These are phyloP conservation scores for Ogataea kodamae DNA, from an alignment of 805 yeast species.

Conservation along the genomic window DNA sequence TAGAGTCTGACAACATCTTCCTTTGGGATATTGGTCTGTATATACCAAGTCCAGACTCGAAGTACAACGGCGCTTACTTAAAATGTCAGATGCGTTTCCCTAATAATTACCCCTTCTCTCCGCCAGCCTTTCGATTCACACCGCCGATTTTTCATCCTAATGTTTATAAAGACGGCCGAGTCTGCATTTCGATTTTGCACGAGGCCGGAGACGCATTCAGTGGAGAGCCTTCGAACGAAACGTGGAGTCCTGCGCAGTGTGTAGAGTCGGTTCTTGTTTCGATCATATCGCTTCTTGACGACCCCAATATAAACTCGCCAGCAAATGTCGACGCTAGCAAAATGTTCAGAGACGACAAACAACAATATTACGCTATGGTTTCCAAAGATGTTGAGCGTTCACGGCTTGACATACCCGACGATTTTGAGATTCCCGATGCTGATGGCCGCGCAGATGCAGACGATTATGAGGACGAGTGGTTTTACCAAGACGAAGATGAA, in stretches of 20 bases:
- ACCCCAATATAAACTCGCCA: slow-evolving; percentile 90
- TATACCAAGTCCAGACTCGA: slow-evolving; percentile 85
- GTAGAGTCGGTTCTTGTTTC: slow-evolving; percentile 89
- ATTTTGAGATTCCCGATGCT: slow-evolving; percentile 69
- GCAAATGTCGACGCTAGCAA: slow-evolving; percentile 97
- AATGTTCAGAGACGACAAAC: slow-evolving; percentile 78
- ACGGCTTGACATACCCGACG: slow-evolving; percentile 81
- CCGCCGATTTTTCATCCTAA: slow-evolving; percentile 95
- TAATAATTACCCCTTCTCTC: slow-evolving; percentile 82
- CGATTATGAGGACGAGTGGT: slow-evolving; percentile 50
- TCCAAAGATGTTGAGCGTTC: slow-evolving; percentile 79
- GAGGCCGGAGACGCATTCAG: slow-evolving; percentile 86
- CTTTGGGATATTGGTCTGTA: slow-evolving; percentile 86
- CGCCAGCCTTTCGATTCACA: slow-evolving; percentile 88
- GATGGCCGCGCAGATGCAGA: slow-evolving; percentile 40
- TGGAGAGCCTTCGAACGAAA: slow-evolving; percentile 90
- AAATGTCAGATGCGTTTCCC: slow-evolving; percentile 95
- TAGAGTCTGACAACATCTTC: slow-evolving; percentile 54
- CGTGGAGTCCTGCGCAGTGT: slow-evolving; percentile 92
- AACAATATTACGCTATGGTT: slow-evolving; percentile 70
- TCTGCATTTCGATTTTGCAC: slow-evolving; percentile 90
- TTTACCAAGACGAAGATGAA: slow-evolving; percentile 61
- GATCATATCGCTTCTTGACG: slow-evolving; percentile 85
- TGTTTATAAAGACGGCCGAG: slow-evolving; percentile 87
- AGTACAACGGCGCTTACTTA: slow-evolving; percentile 92